Evolutionary conservation across 768 basidiomycete genomes (phyloP).

Genomic region (Trametes sanguinea): DNA sequence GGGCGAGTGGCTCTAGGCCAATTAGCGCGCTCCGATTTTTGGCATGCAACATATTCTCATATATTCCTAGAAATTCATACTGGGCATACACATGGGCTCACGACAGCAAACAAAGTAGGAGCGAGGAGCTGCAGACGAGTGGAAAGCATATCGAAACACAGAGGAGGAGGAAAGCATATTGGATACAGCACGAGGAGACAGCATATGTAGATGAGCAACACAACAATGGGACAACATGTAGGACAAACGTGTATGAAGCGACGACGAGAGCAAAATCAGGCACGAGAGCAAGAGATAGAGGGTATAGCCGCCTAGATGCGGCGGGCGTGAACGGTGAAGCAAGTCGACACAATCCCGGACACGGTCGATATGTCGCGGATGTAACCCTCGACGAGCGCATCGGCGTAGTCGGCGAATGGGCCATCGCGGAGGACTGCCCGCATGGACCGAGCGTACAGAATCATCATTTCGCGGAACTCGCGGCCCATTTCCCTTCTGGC

Average conservation of each 20-base stretch:
- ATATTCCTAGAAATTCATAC: constrained; percentile 9
- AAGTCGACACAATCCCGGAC: constrained; percentile 49
- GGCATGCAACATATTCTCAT: constrained; percentile 19
- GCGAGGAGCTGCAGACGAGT: too few relatives aligned
- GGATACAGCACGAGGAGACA: not conserved
- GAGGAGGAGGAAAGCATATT: not conserved
- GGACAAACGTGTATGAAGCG: not conserved
- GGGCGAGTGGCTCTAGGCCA: not conserved
- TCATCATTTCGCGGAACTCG: constrained; percentile 41
- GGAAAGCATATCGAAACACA: not conserved
- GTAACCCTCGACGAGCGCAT: constrained; percentile 43
- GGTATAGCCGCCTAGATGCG: constrained; percentile 6
- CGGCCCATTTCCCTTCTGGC: constrained; percentile 42
- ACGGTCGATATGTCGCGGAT: constrained; percentile 48
- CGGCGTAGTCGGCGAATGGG: constrained; percentile 33
- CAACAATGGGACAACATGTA: not conserved
- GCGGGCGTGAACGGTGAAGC: constrained; percentile 52
- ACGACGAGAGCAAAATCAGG: not conserved
- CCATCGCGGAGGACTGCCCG: constrained; percentile 47
- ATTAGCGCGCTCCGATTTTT: constrained; percentile 18
- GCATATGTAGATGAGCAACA: not conserved
- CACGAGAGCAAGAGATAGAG: not conserved
- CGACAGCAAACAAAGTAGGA: not conserved
- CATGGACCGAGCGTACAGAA: constrained; percentile 49
- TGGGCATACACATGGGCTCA: constrained; percentile 1